These are phyloP conservation scores for Phytophthora hibernalis DNA, from an alignment of 352 stramenopile species.

Conservation along the genomic window DNA sequence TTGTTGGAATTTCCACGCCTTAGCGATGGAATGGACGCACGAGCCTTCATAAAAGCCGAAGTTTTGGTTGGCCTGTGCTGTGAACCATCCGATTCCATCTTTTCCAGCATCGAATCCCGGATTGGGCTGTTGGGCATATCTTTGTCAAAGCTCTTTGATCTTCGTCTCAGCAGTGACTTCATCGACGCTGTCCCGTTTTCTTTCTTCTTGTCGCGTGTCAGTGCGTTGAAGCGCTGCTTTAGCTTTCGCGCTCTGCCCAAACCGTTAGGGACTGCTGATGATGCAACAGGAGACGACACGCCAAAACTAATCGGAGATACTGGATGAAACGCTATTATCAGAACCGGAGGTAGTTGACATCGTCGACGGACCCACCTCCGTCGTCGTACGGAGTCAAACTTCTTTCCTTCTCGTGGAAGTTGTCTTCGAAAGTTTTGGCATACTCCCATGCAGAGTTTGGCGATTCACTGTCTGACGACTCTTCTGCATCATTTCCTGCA, in stretches of 20 bases:
- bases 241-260: slow-evolving; percentile 47
- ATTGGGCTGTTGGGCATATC: slow-evolving; percentile 39
- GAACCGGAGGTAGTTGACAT: slow-evolving; percentile 60
- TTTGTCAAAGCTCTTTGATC: slow-evolving; percentile 57
- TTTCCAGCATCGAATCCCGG: slow-evolving; percentile 23
- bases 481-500: slow-evolving; percentile 29
- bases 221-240: slow-evolving; percentile 49
- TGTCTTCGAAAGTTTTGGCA: slow-evolving; percentile 72
- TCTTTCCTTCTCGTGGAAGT: slow-evolving; percentile 79
- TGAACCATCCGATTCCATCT: slow-evolving; percentile 30
- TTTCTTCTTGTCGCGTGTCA: slow-evolving; percentile 45
- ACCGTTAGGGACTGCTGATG: slow-evolving; percentile 29
- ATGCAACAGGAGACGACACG: slow-evolving; percentile 28
- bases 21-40: slow-evolving; percentile 40
- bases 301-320: slow-evolving; percentile 19
- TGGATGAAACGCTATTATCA: slow-evolving; percentile 34
- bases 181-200: slow-evolving; percentile 33
- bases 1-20: slow-evolving; percentile 37
- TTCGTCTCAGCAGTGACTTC: slow-evolving; percentile 41
- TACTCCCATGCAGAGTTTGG: slow-evolving; percentile 66
- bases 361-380: slow-evolving; percentile 72
- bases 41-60: slow-evolving; percentile 39
- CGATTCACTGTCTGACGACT: slow-evolving; percentile 36
- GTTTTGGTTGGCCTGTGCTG: slow-evolving; percentile 24
- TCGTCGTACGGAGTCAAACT: slow-evolving; percentile 74